Conservation (phyloP, 2,329 filamentous ascomycete species). For the Microsporum canis region DNA sequence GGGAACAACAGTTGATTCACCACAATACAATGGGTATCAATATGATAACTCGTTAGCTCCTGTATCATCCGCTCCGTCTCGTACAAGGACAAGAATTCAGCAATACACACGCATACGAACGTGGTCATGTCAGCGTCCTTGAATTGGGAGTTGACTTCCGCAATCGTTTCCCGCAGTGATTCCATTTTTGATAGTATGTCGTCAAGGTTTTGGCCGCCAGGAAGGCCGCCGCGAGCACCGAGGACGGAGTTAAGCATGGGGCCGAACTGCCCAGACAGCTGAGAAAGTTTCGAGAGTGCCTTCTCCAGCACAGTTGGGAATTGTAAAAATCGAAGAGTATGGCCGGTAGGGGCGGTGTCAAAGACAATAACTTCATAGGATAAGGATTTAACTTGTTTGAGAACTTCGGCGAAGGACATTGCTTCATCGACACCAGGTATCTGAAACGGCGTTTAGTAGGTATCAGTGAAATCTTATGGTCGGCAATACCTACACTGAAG, state of each 20-base stretch:
- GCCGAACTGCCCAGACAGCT: slow-evolving; percentile 87
- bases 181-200: slow-evolving; percentile 95
- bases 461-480: background rate
- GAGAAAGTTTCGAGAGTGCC: slow-evolving; percentile 90
- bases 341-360: slow-evolving; percentile 93
- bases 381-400: slow-evolving; percentile 98
- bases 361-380: slow-evolving; percentile 99
- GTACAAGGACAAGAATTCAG: slow-evolving; percentile 91
- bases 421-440: slow-evolving; percentile 98
- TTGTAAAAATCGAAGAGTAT: slow-evolving; percentile 96
- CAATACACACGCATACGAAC: slow-evolving; percentile 96
- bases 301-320: slow-evolving; percentile 98
- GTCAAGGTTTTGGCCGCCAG: slow-evolving; percentile 83
- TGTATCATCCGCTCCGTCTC: slow-evolving; percentile 99
- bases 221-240: slow-evolving; percentile 62
- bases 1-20: slow-evolving; percentile 97
- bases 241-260: slow-evolving; percentile 91
- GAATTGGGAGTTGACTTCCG: slow-evolving; percentile 95
- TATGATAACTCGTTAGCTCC: slow-evolving; percentile 82
- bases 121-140: slow-evolving; percentile 93
- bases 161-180: slow-evolving; percentile 79
- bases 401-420: slow-evolving; percentile 98
- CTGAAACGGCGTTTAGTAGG: slow-evolving; percentile 37
- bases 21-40: slow-evolving; percentile 94
- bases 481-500: slow-evolving; percentile 58